Conservation (phyloP, 257 asterid genomes). For the Paraleonurus japonicus region DNA sequence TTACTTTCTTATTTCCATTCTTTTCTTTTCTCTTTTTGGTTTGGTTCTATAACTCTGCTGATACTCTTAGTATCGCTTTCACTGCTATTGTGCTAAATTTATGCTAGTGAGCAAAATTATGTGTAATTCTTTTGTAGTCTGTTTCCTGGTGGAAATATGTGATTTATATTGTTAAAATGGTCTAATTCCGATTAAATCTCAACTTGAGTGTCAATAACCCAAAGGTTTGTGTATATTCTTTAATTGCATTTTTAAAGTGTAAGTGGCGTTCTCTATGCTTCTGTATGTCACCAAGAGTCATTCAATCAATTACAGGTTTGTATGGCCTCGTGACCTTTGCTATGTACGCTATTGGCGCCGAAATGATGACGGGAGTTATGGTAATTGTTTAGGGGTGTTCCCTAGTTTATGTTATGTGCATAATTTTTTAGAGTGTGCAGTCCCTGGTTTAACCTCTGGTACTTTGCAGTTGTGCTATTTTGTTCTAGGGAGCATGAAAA, state of each 20-base stretch:
- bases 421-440: slow-evolving; percentile 3
- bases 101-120: slow-evolving; percentile 9
- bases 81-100: slow-evolving; percentile 13
- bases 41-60: slow-evolving; percentile 10
- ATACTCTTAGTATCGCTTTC: neutral
- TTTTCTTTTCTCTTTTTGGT: neutral
- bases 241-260: neutral
- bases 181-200: slow-evolving; percentile 16
- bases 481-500: slow-evolving; percentile 92
- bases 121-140: neutral
- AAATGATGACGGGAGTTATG: slow-evolving; percentile 98
- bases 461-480: slow-evolving; percentile 81
- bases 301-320: slow-evolving; percentile 51
- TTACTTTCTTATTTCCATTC: neutral
- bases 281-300: slow-evolving; percentile 1
- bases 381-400: slow-evolving; percentile 41
- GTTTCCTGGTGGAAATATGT: slow-evolving; percentile 21
- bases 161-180: slow-evolving; percentile 20
- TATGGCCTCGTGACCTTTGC: slow-evolving; percentile 99
- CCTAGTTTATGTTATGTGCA: slow-evolving; percentile 17
- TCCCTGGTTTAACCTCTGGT: slow-evolving; percentile 24
- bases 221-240: slow-evolving; percentile 1
- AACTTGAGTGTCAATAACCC: slow-evolving; percentile 2
- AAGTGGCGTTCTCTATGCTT: neutral
- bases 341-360: slow-evolving; percentile 99